These are phyloP conservation scores for Pyricularia pennisetigena DNA, from an alignment of 2,329 filamentous ascomycete genomes.

Conservation along the genomic window DNA sequence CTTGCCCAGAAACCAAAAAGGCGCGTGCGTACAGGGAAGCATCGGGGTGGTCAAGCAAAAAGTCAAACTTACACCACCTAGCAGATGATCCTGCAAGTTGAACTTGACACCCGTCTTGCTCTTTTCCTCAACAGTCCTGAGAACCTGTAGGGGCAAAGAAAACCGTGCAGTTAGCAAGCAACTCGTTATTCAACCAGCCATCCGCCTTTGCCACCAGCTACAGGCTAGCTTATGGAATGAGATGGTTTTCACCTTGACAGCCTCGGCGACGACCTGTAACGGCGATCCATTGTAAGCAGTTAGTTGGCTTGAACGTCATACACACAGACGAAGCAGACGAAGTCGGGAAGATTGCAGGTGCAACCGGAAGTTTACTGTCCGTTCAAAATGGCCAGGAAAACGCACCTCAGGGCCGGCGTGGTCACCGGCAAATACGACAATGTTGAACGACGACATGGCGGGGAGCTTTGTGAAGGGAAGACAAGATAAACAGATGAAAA, in stretches of 20 bases:
- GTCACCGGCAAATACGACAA: constrained; percentile 75
- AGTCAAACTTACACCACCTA: constrained; percentile 69
- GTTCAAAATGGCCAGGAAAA: neutral
- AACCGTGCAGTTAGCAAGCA: neutral
- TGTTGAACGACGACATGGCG: constrained; percentile 60
- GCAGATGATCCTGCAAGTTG: constrained; percentile 80
- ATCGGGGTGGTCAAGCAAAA: constrained; percentile 8
- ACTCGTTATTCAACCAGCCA: neutral
- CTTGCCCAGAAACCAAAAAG: neutral
- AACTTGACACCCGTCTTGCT: constrained; percentile 65
- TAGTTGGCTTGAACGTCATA: neutral
- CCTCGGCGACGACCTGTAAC: constrained; percentile 69
- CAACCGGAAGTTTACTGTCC: neutral
- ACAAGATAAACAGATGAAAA: neutral
- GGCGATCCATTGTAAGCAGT: constrained; percentile 7
- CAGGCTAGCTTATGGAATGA: neutral
- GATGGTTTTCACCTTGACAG: constrained; percentile 56
- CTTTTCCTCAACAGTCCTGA: constrained; percentile 67
- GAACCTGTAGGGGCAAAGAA: constrained; percentile 43
- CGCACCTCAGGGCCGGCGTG: constrained; percentile 78
- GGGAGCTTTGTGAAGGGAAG: neutral
- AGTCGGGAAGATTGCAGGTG: neutral
- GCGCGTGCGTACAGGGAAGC: neutral
- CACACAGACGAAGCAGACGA: neutral
- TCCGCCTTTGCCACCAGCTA: neutral